Evolutionary conservation across 139 green algal genomes (phyloP), one percentile per base, ranked within the genome.

Genomic region (Desmodesmus armatus): DNA sequence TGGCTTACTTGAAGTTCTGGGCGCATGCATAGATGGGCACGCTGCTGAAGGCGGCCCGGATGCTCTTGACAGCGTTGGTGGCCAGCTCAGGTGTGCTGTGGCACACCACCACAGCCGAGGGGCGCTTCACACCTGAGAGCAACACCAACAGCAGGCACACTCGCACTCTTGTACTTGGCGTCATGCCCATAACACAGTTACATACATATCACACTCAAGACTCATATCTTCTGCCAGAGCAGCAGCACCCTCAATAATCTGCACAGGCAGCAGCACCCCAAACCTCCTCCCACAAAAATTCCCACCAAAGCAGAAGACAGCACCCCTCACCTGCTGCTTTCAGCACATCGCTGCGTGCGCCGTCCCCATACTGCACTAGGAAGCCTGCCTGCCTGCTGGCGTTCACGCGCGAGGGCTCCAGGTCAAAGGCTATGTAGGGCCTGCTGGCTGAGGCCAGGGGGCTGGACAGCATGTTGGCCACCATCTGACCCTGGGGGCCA

Each of bases 371-470:
- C 2, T 91, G 67, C 29, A 95, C 87, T 39, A 93, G 91, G 82
- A 95, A 93, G 66, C 90, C 90, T 0, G 91, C 88, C 35, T 77
- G 60, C 25, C 88, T 71, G 25, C 86, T 89, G 43, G 89, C 92
- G 62, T 91, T 62, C 72, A 98, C 91, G 13, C 95, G 89, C 5
- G 60, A 74, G 31, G 90, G 89, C 62, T 94, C 88, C 40, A 96
- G 80, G 84, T 98, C 96, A 69, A 98, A 98, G 15, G 88, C 95
- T 3, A 98, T 67, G 87, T 98, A 98, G 31, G 91, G 73, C 40
- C 72, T 43, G 82, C 13, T 25, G 19, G 31, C 23, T 33, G 47
- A 58, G 9, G 82, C 67, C 33, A 98, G 51, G 5, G 95, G 94
- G 31, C 77, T 89, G 27, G 93, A 89, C 84, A 99, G 87, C 90